Percentiles rank a stretch among this genome's conserved stretches.
phyloP scores from a whole-genome alignment of 164 flowering plant species.

The Vitis labrusca region DNA sequence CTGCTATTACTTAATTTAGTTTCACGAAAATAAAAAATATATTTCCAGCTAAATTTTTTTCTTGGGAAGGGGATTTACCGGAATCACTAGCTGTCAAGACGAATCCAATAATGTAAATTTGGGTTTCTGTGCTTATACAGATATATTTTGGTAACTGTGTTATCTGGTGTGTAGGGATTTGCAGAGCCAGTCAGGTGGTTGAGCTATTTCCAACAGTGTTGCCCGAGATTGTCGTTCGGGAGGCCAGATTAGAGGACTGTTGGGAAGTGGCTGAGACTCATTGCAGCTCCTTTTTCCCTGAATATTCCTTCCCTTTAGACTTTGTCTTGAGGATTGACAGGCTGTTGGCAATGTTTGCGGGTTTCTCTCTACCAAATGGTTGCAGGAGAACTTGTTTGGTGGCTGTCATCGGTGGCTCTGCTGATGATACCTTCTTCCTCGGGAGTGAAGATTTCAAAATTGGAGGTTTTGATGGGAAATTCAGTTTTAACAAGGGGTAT shows the following conservation, averaged over 20 bases:
- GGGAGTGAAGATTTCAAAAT: slow-evolving; percentile 63
- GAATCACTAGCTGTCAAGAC: too few relatives aligned
- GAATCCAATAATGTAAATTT: background rate
- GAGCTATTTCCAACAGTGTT: slow-evolving; percentile 73
- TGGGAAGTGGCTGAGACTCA: slow-evolving; percentile 99
- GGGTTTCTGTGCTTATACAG: background rate
- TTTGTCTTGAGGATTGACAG: slow-evolving; percentile 75
- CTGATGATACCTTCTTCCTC: slow-evolving; percentile 38
- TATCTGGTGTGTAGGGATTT: slow-evolving; percentile 39
- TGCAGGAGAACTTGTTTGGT: slow-evolving; percentile 82
- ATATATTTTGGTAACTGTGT: background rate
- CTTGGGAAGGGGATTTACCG: too few relatives aligned
- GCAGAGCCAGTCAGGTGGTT: slow-evolving; percentile 77
- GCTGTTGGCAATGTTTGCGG: slow-evolving; percentile 64
- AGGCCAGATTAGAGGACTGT: slow-evolving; percentile 94
- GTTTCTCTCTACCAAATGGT: slow-evolving; percentile 73
- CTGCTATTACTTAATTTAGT: too few relatives aligned
- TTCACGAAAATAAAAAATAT: too few relatives aligned
- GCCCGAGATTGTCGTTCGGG: slow-evolving; percentile 85
- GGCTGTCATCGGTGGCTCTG: slow-evolving; percentile 64
- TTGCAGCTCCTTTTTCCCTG: slow-evolving; percentile 96
- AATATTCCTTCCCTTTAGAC: slow-evolving; percentile 83
- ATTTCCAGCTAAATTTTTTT: too few relatives aligned
- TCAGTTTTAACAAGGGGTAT: slow-evolving; percentile 67
- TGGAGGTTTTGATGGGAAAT: slow-evolving; percentile 68